A percentile compares a stretch with the other conserved stretches of the same genome.
phyloP scores from a whole-genome alignment of 805 yeast genomes.

The Barnettozyma botsteinii region DNA sequence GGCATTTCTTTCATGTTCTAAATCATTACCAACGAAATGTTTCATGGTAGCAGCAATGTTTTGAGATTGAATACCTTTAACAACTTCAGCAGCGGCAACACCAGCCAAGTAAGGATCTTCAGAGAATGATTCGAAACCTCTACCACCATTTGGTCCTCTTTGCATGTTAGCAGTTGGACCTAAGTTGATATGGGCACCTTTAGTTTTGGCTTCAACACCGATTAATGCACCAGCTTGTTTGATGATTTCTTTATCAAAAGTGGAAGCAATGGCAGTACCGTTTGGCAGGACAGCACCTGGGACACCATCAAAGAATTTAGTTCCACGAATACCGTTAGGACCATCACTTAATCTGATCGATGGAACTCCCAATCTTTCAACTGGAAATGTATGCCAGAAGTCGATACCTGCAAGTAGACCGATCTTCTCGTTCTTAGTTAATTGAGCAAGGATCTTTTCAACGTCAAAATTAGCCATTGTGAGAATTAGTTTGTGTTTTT shows the following conservation, averaged over 20 bases:
- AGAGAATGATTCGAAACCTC: constrained; percentile 56
- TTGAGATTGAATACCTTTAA: constrained; percentile 49
- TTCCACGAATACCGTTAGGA: constrained; percentile 61
- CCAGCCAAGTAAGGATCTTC: constrained; percentile 56
- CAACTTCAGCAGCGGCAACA: constrained; percentile 39
- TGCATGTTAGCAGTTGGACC: constrained; percentile 51
- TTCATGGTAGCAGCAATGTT: constrained; percentile 52
- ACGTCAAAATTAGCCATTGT: constrained; percentile 23
- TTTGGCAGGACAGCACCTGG: constrained; percentile 54
- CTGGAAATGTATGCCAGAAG: constrained; percentile 44
- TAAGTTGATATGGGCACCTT: constrained; percentile 45
- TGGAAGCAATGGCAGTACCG: constrained; percentile 55
- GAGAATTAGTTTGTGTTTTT: too few species aligned
- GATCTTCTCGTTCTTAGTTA: constrained; percentile 25
- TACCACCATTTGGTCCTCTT: constrained; percentile 54
- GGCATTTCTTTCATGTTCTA: constrained; percentile 47
- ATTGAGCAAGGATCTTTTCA: constrained; percentile 22
- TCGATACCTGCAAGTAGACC: constrained; percentile 38
- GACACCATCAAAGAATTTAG: constrained; percentile 43
- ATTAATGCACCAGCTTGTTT: constrained; percentile 44
- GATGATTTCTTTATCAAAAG: constrained; percentile 47
- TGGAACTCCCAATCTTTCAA: constrained; percentile 38
- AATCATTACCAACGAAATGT: constrained; percentile 60
- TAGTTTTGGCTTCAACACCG: constrained; percentile 49
- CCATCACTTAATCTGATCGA: constrained; percentile 49